Base-by-base conservation (phyloP, 768 basidiomycete species). In the Mrakia gelida region DNA sequence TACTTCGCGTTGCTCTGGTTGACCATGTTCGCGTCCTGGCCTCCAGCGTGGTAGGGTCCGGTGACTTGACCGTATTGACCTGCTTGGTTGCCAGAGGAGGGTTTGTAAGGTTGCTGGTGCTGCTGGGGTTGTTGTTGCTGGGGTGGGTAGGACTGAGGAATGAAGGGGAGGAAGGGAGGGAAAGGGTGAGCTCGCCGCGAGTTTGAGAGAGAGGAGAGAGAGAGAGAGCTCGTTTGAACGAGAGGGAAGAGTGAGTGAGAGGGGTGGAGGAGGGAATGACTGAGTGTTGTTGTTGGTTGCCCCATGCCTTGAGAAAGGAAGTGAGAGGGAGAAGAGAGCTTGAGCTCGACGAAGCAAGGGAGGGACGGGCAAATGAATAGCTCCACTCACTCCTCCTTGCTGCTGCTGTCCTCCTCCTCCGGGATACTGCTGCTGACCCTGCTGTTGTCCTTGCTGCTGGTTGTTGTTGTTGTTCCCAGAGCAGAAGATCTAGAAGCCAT, bases 1-100 rank as follows among this genome's bases (percentile, higher is more conserved):
- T 96, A 97, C 79, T 91, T 86, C 21, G 88, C 87, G 82, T 94
- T 89, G 79, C 88, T 34, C 72, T 87, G 90, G 83, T 93, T 92
- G 73, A 84, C 81, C 79, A 84, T 80, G 80, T 86, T 83, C 32
- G 82, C 82, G 78, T 86, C 84, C 84, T 85, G 59, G 0, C 43
- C 21, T 15, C 52, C 45, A 3, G 72, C 56, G 18, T 74, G 63
- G 32, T 73, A 73, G 15, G 77, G 77, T 13, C 77, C 77, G 30
- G 62, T 73, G 54, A 78, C 73, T 28, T 78, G 77, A 18, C 77
- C 77, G 56, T 78, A 78, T 6, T 56, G 49, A 7, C 77, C 77
- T 11, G 71, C 77, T 18, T 23, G 13, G 6, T 38, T 56, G 21
- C 68, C 68, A 8, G 41, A 70, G 30, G 49, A 68, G 23, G 52